Percentiles rank a stretch among this genome's conserved stretches.
Conservation (phyloP, 495 filamentous ascomycete species). For the Xylona heveae region DNA sequence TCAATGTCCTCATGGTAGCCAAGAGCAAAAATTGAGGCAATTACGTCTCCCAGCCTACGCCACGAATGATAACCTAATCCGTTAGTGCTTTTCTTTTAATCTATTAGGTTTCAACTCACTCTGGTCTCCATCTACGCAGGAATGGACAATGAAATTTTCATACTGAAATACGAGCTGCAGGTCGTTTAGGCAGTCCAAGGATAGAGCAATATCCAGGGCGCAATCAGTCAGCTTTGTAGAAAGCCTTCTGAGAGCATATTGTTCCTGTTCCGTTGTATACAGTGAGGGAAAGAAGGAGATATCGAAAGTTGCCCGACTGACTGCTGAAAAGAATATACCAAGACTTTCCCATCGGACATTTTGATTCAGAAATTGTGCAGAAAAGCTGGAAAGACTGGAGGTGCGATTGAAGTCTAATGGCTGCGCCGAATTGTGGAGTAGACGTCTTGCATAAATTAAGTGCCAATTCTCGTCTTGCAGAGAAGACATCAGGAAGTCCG, state of each 20-base stretch:
- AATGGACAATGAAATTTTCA: slow-evolving; percentile 24
- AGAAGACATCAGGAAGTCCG: slow-evolving; percentile 10
- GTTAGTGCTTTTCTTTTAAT: not conserved
- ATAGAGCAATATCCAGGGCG: slow-evolving; percentile 18
- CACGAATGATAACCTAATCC: slow-evolving; percentile 20
- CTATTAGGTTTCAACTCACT: slow-evolving; percentile 10
- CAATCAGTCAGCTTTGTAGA: slow-evolving; percentile 15
- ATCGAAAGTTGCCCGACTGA: slow-evolving; percentile 18
- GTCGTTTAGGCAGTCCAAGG: slow-evolving; percentile 23
- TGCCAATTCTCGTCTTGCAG: slow-evolving; percentile 13
- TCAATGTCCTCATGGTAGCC: slow-evolving; percentile 23
- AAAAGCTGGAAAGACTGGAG: slow-evolving; percentile 12
- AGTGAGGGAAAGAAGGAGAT: slow-evolving; percentile 15
- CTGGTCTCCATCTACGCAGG: slow-evolving; percentile 23
- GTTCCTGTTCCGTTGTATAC: slow-evolving; percentile 13
- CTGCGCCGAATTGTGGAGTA: slow-evolving; percentile 17
- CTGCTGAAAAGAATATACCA: slow-evolving; percentile 19
- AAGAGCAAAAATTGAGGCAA: slow-evolving; percentile 21
- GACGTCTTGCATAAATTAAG: slow-evolving; percentile 12
- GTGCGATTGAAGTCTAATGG: slow-evolving; percentile 11
- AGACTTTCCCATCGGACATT: slow-evolving; percentile 22
- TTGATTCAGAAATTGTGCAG: slow-evolving; percentile 15
- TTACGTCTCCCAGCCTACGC: slow-evolving; percentile 21
- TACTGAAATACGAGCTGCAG: slow-evolving; percentile 23
- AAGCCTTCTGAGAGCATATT: slow-evolving; percentile 13